phyloP scores from a whole-genome alignment of 208 protist genomes.

The Wallacemonas sp. region DNA sequence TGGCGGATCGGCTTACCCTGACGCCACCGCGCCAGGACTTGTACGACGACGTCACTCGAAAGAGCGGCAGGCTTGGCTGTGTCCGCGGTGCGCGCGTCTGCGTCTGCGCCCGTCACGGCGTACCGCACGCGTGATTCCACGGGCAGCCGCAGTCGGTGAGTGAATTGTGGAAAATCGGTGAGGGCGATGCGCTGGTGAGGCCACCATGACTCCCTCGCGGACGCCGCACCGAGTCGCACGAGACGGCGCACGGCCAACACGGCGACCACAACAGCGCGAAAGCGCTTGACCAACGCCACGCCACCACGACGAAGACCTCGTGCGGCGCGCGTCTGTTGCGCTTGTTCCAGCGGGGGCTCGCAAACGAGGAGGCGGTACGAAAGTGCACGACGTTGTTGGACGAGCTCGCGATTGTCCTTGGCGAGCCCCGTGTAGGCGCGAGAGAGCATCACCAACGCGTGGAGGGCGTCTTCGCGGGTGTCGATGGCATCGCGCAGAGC shows the following conservation, averaged over 20 bases:
- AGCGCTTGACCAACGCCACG: too few relatives aligned
- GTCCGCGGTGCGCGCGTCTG: background rate
- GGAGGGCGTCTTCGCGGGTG: background rate
- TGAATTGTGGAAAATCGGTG: constrained; percentile 8
- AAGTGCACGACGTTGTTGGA: constrained; percentile 44
- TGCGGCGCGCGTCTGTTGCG: background rate
- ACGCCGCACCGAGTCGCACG: too few relatives aligned
- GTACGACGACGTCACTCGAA: too few relatives aligned
- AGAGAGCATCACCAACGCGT: constrained; percentile 29
- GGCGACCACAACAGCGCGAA: constrained; percentile 37
- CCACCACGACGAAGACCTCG: background rate
- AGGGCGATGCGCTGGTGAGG: constrained; percentile 13
- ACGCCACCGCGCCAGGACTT: background rate
- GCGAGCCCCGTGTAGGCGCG: constrained; percentile 40
- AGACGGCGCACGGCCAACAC: constrained; percentile 35
- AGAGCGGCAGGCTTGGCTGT: too few relatives aligned
- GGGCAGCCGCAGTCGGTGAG: constrained; percentile 28
- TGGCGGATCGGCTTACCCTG: too few relatives aligned
- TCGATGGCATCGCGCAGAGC: background rate
- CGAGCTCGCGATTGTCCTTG: constrained; percentile 42
- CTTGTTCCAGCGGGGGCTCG: background rate
- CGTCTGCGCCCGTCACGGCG: background rate
- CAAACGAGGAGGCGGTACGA: constrained; percentile 19
- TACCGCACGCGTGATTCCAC: constrained; percentile 23
- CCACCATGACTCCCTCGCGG: constrained; percentile 4